phyloP scores from a whole-genome alignment of 148 eudicot species.

The Rhododendron kiyosumense region DNA sequence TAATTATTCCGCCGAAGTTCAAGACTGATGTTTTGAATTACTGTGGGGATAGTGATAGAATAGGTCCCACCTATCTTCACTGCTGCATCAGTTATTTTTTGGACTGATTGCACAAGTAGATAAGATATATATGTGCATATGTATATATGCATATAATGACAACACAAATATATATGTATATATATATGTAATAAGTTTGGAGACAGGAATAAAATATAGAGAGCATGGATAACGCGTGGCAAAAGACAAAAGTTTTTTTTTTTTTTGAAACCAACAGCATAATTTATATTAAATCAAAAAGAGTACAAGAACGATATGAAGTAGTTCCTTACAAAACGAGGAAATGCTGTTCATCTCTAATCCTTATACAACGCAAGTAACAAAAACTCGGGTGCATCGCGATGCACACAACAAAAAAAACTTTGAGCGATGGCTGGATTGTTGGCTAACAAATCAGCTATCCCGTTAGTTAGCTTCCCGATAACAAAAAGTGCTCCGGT shows the following conservation, averaged over 20 bases:
- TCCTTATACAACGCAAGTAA: too few relatives aligned
- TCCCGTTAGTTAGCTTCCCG: too few relatives aligned
- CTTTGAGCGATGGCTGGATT: too few relatives aligned
- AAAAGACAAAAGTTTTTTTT: neutral
- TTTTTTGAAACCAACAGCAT: too few relatives aligned
- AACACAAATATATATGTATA: neutral
- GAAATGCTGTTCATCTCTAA: too few relatives aligned
- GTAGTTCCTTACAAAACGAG: too few relatives aligned
- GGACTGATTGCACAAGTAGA: neutral
- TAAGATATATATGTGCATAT: neutral
- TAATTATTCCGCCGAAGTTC: neutral
- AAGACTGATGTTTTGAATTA: neutral
- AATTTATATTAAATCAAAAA: too few relatives aligned
- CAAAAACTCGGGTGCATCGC: too few relatives aligned
- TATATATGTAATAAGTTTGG: neutral
- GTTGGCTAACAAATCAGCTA: too few relatives aligned
- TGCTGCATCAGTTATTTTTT: neutral
- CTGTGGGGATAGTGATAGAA: neutral
- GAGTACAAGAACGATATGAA: too few relatives aligned
- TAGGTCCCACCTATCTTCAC: neutral
- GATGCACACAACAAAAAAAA: too few relatives aligned
- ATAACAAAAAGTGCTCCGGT: neutral
- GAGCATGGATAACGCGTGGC: constrained; percentile 12
- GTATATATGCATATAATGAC: neutral
- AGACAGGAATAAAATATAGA: neutral